Base-by-base conservation (phyloP, 83 land plant species). In the Diphasiastrum complanatum region DNA sequence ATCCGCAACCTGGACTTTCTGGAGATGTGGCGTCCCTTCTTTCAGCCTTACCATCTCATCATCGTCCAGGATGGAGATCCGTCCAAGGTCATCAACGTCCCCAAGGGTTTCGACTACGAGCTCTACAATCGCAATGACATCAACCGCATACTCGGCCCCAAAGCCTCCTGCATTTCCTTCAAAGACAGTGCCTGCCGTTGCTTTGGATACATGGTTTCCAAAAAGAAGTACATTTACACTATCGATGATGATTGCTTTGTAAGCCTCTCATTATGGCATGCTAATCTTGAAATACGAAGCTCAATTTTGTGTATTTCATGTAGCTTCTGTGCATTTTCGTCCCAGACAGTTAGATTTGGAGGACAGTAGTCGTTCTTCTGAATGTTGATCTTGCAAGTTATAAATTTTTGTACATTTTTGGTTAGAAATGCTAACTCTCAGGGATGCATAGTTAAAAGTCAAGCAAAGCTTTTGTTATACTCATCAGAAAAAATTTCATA, bases 121-220 rank as follows among this genome's bases (percentile, higher is more conserved):
- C 72, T 69, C 20, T 69, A 69, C 60, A 69, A 69, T 57, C 54
- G 72, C 36, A 69, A 69, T 1, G 72, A 69, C 57, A 69, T 69
- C 58, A 69, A 69, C 46, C 53, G 72, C 32, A 62, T 69, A 20
- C 72, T 69, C 40, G 72, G 72, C 0, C 48, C 72, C 32, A 69
- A 63, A 58, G 72, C 72, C 19, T 61, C 72, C n/a, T 69, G 72
- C 68, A 69, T 69, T 45, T 69, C 72, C 70, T 69, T 69, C 72
- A 69, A 69, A 46, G 72, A 69, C 57, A 61, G 69, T 28, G 72
- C 72, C 5, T 69, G 72, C 57, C 55, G 72, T 16, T 69, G 72
- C 58, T 69, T 69, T 38, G 72, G 72, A 3, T 69, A 48, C 72
- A 63, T 69, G 70, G 68, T 69, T 32, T 69, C 72, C n/a, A 69